Evolutionary conservation across 176 grass and related monocot genomes (phyloP).

Genomic region (Carex parvula): DNA sequence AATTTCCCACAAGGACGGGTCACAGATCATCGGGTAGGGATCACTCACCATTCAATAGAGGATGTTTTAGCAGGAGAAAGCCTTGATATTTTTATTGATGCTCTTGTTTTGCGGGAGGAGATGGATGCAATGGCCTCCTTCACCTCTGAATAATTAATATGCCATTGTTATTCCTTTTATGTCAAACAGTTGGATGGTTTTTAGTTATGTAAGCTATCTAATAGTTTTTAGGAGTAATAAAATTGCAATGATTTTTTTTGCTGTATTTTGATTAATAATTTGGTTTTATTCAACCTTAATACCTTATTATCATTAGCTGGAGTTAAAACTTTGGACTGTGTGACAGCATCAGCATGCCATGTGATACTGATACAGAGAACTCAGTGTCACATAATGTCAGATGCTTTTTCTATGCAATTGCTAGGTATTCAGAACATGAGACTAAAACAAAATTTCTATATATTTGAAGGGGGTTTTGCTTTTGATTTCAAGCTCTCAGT

Average conservation of each 20-base stretch:
- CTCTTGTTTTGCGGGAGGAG: conserved; percentile 71
- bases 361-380: background rate
- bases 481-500: background rate
- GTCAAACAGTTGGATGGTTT: background rate
- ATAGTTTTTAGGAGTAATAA: background rate
- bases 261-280: background rate
- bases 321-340: background rate
- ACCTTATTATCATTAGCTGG: background rate
- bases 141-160: background rate
- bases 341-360: background rate
- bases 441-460: background rate
- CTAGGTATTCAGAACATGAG: background rate
- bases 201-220: conserved; percentile 1
- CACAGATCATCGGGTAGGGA: conserved; percentile 72
- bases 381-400: background rate
- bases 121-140: conserved; percentile 81
- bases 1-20: conserved; percentile 94
- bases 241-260: background rate
- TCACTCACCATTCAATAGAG: conserved; percentile 71
- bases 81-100: conserved; percentile 63
- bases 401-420: background rate
- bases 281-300: background rate
- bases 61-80: conserved; percentile 82
- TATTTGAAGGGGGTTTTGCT: background rate
- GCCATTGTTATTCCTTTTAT: background rate